A percentile compares a stretch with the other conserved stretches of the same genome.
Conservation (phyloP, 2,329 filamentous ascomycete genomes). For the Torrubiellomyces zombiae region DNA sequence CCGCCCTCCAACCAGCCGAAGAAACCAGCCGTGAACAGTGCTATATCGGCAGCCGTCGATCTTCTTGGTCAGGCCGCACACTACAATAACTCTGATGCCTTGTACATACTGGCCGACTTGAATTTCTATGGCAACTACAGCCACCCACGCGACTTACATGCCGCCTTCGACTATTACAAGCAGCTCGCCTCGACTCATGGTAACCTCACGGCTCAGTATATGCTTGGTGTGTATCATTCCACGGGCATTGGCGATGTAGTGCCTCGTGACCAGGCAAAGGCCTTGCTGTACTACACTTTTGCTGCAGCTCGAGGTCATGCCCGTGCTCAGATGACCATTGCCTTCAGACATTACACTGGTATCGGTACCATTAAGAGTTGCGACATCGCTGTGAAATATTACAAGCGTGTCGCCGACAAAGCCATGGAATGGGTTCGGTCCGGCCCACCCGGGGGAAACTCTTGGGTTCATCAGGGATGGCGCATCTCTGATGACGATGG, state of each 20-base stretch:
- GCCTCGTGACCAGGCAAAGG: slow-evolving; percentile 74
- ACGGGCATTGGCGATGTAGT: slow-evolving; percentile 76
- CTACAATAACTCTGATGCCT: slow-evolving; percentile 59
- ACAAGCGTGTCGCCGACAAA: slow-evolving; percentile 87
- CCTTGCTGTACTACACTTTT: slow-evolving; percentile 86
- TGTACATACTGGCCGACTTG: slow-evolving; percentile 81
- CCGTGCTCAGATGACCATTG: slow-evolving; percentile 84
- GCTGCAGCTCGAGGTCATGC: slow-evolving; percentile 72
- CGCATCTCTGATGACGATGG: slow-evolving; percentile 80
- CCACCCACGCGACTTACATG: slow-evolving; percentile 63
- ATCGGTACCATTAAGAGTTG: slow-evolving; percentile 78
- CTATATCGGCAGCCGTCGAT: slow-evolving; percentile 32
- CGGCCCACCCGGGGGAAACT: slow-evolving; percentile 75
- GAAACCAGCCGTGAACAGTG: slow-evolving; percentile 17
- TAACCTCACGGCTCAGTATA: slow-evolving; percentile 86
- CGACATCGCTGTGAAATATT: slow-evolving; percentile 70
- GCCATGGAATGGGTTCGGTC: slow-evolving; percentile 76
- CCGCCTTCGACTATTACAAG: slow-evolving; percentile 68
- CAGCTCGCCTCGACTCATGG: slow-evolving; percentile 60
- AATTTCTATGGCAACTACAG: slow-evolving; percentile 95
- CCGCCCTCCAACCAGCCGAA: slow-evolving; percentile 22
- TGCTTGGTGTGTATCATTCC: slow-evolving; percentile 90
- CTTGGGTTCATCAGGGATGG: slow-evolving; percentile 62
- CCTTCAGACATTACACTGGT: slow-evolving; percentile 68
- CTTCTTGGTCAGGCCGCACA: slow-evolving; percentile 35